Evolutionary conservation across 2,329 filamentous ascomycete species (phyloP).

Genomic region (Curvularia sp.): DNA sequence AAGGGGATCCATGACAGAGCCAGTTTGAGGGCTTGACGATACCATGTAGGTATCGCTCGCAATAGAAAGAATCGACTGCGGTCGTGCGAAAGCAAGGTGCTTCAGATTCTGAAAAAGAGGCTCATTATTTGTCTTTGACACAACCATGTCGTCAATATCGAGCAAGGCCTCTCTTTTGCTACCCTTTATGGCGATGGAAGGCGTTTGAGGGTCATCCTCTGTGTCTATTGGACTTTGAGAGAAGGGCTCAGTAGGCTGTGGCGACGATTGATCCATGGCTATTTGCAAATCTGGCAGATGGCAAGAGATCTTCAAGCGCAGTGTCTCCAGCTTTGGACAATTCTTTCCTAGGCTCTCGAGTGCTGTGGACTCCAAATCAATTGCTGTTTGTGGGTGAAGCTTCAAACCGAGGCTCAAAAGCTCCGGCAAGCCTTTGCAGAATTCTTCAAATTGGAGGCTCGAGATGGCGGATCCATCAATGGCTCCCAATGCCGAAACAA

Average conservation of each 20-base stretch:
- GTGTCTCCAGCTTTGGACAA: constrained; percentile 34
- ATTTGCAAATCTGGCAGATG: constrained; percentile 29
- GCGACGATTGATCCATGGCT: neutral
- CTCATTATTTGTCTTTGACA: neutral
- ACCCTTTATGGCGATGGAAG: constrained; percentile 13
- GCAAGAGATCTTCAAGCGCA: constrained; percentile 39
- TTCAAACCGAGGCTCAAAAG: constrained; percentile 38
- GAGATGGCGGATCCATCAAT: constrained; percentile 42
- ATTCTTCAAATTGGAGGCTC: constrained; percentile 36
- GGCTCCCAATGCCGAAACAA: constrained; percentile 35
- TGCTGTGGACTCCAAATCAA: constrained; percentile 33
- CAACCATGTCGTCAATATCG: neutral
- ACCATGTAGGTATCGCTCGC: constrained; percentile 23
- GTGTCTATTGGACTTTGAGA: neutral
- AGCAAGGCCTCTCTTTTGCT: neutral
- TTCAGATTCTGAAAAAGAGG: constrained; percentile 38
- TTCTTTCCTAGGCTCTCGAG: constrained; percentile 39
- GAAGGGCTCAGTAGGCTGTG: neutral
- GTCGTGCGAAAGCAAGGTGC: constrained; percentile 40
- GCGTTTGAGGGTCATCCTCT: neutral
- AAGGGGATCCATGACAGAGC: constrained; percentile 24
- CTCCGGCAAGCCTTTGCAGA: constrained; percentile 35
- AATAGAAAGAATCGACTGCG: constrained; percentile 36
- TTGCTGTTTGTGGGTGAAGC: constrained; percentile 36
- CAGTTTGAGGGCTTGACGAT: constrained; percentile 21